Evolutionary conservation across 1,139 yeast genomes (phyloP).

Genomic region (Zygosaccharomyces pseudobailii): DNA sequence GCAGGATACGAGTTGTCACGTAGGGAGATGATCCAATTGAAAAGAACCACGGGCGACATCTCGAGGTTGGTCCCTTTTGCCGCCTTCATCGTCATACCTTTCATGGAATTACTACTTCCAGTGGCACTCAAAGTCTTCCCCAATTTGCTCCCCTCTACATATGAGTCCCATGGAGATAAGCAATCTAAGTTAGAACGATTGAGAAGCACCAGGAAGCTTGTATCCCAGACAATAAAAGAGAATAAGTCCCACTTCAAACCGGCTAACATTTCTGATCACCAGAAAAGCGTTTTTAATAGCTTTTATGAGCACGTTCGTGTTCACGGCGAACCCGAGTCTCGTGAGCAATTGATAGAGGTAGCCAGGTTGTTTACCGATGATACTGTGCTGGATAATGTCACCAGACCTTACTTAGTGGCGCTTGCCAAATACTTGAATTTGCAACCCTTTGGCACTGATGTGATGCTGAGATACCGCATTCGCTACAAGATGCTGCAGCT

Average conservation of each 20-base stretch:
- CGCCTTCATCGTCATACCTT: conserved; percentile 84
- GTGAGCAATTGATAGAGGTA: conserved; percentile 73
- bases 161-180: conserved; percentile 70
- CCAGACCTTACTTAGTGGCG: conserved; percentile 87
- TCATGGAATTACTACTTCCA: conserved; percentile 91
- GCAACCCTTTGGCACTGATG: conserved; percentile 92
- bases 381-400: conserved; percentile 84
- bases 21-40: conserved; percentile 84
- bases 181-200: conserved; percentile 66
- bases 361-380: conserved; percentile 93
- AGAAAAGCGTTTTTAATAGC: conserved; percentile 70
- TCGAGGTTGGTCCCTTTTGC: conserved; percentile 89
- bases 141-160: conserved; percentile 90
- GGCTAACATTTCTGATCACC: conserved; percentile 63
- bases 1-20: conserved; percentile 90
- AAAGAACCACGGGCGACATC: conserved; percentile 82
- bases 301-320: conserved; percentile 69
- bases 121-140: conserved; percentile 89
- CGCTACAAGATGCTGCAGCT: conserved; percentile 88
- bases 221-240: conserved; percentile 62
- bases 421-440: conserved; percentile 87
- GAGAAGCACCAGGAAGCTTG: conserved; percentile 71
- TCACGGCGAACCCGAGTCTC: conserved; percentile 60
- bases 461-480: conserved; percentile 87
- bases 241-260: conserved; percentile 62